Evolutionary conservation across 108 stramenopile species (phyloP).

Genomic region (Cyclotella distinguenda): DNA sequence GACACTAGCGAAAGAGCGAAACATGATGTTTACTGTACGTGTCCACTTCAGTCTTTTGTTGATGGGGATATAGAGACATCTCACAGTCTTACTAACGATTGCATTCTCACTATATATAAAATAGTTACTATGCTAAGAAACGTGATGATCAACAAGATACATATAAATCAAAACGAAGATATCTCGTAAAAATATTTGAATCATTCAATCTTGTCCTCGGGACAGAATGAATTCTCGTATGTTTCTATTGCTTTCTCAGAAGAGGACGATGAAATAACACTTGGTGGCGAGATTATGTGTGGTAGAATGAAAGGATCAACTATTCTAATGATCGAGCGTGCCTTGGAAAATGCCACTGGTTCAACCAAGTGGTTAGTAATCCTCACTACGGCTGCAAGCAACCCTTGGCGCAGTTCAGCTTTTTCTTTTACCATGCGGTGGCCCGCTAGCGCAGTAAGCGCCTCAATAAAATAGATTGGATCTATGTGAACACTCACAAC

Average conservation of each 20-base stretch:
- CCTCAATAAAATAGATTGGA: slow-evolving; percentile 11
- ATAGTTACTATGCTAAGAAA: too few relatives aligned
- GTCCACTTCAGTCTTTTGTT: too few relatives aligned
- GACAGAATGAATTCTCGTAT: slow-evolving; percentile 14
- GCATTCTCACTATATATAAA: neutral
- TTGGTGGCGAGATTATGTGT: neutral
- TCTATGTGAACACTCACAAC: slow-evolving; percentile 2
- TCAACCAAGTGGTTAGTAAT: slow-evolving; percentile 30
- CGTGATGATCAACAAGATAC: too few relatives aligned
- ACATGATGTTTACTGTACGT: too few relatives aligned
- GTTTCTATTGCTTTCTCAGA: slow-evolving; percentile 4
- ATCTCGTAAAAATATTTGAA: too few relatives aligned
- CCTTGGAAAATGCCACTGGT: slow-evolving; percentile 11
- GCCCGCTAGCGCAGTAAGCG: slow-evolving; percentile 10
- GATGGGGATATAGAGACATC: too few relatives aligned
- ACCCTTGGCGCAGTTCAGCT: slow-evolving; percentile 6
- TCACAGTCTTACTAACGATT: neutral
- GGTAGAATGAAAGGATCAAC: neutral
- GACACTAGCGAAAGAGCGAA: too few relatives aligned
- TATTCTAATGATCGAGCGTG: neutral
- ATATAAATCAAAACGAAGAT: too few relatives aligned
- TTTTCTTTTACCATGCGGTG: slow-evolving; percentile 7
- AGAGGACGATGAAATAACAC: neutral
- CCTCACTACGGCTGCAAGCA: slow-evolving; percentile 17
- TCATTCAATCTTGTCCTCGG: too few relatives aligned